A percentile compares a stretch with the other conserved stretches of the same genome.
Evolutionary conservation across 75 land plant species (phyloP).

Genomic region (Selaginella tamariscina): DNA sequence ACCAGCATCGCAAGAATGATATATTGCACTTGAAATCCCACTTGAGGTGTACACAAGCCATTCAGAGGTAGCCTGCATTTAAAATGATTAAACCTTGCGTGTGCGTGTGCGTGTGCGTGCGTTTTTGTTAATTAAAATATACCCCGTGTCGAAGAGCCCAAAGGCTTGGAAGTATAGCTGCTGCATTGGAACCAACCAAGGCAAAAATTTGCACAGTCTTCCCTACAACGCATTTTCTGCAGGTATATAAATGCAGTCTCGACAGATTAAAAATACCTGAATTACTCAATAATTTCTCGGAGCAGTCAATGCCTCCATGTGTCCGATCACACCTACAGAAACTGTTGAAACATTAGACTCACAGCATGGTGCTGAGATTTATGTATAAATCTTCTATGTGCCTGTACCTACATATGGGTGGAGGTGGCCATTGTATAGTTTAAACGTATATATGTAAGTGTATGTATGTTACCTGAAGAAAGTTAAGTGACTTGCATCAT

Average conservation of each 20-base stretch:
- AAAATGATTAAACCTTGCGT: no score
- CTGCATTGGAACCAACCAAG: conserved; percentile 76
- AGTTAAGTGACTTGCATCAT: conserved; percentile 69
- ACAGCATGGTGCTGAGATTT: no score
- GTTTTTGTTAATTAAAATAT: conserved; percentile 2
- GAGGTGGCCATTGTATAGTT: background rate
- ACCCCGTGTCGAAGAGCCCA: conserved; percentile 71
- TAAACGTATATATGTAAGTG: background rate
- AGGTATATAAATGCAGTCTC: background rate
- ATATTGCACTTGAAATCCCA: conserved; percentile 75
- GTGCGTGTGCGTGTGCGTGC: no score
- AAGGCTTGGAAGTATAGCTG: conserved; percentile 64
- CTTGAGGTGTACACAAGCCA: conserved; percentile 72
- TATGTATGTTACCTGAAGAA: conserved; percentile 39
- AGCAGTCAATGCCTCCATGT: conserved; percentile 92
- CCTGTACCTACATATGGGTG: background rate
- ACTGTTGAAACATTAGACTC: conserved; percentile 44
- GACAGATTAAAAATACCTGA: conserved; percentile 29
- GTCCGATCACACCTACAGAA: conserved; percentile 62
- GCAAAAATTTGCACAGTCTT: conserved; percentile 38
- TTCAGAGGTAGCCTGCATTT: conserved; percentile 66
- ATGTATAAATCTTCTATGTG: background rate
- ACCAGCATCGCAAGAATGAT: conserved; percentile 92
- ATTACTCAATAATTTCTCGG: conserved; percentile 38
- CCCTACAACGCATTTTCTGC: conserved; percentile 25